Conservation (phyloP, 768 basidiomycete species). For the Leccinum pellstonianum region DNA sequence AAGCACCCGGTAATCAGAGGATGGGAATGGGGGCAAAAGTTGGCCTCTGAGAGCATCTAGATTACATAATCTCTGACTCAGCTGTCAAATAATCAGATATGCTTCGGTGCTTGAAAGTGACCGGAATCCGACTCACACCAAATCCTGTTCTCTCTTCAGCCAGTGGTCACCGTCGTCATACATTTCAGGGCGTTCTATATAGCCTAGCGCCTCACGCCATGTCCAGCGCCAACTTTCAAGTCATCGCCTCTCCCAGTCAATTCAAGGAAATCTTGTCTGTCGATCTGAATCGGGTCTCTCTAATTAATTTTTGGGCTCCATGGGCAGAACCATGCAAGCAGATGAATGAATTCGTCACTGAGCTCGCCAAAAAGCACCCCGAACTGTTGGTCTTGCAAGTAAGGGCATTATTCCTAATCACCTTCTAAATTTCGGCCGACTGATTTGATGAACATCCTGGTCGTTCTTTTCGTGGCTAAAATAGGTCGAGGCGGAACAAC, state of each 20-base stretch:
- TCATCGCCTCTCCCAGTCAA: slow-evolving; percentile 60
- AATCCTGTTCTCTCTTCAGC: neutral
- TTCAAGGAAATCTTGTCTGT: slow-evolving; percentile 72
- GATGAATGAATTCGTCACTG: slow-evolving; percentile 78
- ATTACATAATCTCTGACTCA: neutral
- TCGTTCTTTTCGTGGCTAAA: neutral
- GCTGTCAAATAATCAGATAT: neutral
- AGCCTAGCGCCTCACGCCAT: slow-evolving; percentile 13
- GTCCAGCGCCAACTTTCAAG: slow-evolving; percentile 39
- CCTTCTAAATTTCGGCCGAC: neutral
- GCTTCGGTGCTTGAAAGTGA: neutral
- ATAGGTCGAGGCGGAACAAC: slow-evolving; percentile 81
- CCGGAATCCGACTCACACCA: neutral
- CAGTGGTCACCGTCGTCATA: neutral
- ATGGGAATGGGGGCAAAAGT: neutral
- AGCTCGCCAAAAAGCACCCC: slow-evolving; percentile 72
- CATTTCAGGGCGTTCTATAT: neutral
- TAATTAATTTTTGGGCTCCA: slow-evolving; percentile 92
- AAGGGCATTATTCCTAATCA: slow-evolving; percentile 17
- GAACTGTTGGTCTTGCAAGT: slow-evolving; percentile 74
- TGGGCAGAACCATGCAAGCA: slow-evolving; percentile 90
- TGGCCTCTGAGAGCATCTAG: neutral
- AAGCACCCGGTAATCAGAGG: neutral
- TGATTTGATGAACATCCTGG: slow-evolving; percentile 1
- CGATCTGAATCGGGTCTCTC: slow-evolving; percentile 79